Conservation (phyloP, 2,329 filamentous ascomycete species). For the Ophiosphaerella herpotricha region DNA sequence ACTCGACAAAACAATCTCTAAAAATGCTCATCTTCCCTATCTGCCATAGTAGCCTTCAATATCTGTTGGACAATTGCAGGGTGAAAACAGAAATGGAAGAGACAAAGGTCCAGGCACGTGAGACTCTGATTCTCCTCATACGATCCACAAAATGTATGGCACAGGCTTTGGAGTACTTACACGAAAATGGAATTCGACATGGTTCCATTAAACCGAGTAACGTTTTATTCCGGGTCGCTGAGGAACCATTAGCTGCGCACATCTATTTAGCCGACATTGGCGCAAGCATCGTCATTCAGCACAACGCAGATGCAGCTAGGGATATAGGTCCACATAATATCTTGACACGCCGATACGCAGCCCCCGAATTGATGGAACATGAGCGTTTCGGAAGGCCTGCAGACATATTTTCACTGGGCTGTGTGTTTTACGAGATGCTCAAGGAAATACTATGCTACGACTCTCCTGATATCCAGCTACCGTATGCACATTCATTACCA, state of each 20-base stretch:
- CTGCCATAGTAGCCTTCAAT: too few relatives aligned
- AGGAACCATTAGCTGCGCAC: not conserved
- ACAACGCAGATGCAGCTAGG: constrained; percentile 9
- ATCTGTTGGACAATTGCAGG: too few relatives aligned
- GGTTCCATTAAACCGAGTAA: constrained; percentile 27
- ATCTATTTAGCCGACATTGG: constrained; percentile 25
- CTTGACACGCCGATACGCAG: constrained; percentile 2
- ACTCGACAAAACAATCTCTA: too few relatives aligned
- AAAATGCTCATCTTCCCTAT: too few relatives aligned
- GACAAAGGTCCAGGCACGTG: too few relatives aligned
- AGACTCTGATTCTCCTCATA: too few relatives aligned
- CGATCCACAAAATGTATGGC: constrained; percentile 7
- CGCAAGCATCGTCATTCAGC: constrained; percentile 6
- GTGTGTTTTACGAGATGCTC: constrained; percentile 22
- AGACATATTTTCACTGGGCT: constrained; percentile 20
- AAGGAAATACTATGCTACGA: not conserved
- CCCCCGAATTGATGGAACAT: constrained; percentile 10
- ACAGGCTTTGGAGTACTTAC: constrained; percentile 19
- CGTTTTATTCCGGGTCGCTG: constrained; percentile 12
- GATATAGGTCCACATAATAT: too few relatives aligned
- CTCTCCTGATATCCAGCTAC: too few relatives aligned
- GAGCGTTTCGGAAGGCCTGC: constrained; percentile 11
- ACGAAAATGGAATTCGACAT: constrained; percentile 12
- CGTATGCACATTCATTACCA: too few relatives aligned
- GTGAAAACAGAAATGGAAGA: too few relatives aligned